Conservation (phyloP, 164 flowering plant genomes). For the Berberis thunbergii region DNA sequence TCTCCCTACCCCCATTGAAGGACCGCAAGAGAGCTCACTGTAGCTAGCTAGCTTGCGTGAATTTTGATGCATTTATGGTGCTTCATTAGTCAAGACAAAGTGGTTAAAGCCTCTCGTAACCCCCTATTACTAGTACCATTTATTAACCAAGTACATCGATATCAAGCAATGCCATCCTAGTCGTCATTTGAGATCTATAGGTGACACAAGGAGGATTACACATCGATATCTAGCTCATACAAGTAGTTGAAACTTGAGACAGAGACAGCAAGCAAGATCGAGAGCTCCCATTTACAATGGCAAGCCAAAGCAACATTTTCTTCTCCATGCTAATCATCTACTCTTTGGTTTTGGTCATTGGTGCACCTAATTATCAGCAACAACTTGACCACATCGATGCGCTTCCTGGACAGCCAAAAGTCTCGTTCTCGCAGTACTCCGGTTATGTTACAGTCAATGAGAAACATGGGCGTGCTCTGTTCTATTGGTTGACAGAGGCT, state of each 20-base stretch:
- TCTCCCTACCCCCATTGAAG: neutral
- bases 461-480: slow-evolving; percentile 60
- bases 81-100: too few species aligned
- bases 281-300: slow-evolving; percentile 7
- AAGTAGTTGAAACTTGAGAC: too few species aligned
- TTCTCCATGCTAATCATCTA: slow-evolving; percentile 5
- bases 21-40: neutral
- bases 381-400: slow-evolving; percentile 37
- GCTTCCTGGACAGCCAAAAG: slow-evolving; percentile 76
- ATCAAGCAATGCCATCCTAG: too few species aligned
- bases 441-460: slow-evolving; percentile 73
- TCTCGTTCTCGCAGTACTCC: slow-evolving; percentile 56
- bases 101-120: too few species aligned
- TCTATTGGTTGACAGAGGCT: slow-evolving; percentile 79
- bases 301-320: slow-evolving; percentile 5
- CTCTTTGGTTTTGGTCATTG: slow-evolving; percentile 6
- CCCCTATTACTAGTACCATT: too few species aligned
- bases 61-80: too few species aligned
- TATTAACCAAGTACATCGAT: too few species aligned
- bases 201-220: too few species aligned
- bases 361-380: slow-evolving; percentile 20
- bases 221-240: too few species aligned
- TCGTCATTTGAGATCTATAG: too few species aligned
- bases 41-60: too few species aligned
- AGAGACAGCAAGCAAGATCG: too few species aligned